Base-by-base conservation (phyloP, 2,329 filamentous ascomycete genomes). In the Aotearoamyces nothofagi region DNA sequence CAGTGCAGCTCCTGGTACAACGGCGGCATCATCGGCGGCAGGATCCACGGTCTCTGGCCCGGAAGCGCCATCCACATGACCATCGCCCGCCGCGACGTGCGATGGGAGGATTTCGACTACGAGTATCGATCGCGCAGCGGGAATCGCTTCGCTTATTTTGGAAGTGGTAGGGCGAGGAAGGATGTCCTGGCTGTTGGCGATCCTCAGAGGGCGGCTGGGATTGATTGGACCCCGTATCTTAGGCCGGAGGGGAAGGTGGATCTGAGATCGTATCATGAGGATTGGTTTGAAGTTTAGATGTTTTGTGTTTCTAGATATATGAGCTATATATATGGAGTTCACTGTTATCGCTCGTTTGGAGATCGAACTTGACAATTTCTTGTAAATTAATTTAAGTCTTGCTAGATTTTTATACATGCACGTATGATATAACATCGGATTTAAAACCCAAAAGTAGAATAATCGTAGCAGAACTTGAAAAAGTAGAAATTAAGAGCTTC, bases 1-100 rank as follows among this genome's bases (percentile, higher is more conserved):
- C 64, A 66, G 33, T 81, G 76, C 46, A 69, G 65, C 23, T 75
- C 69, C 0, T 81, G 76, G 77, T 78, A 77, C 37, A 80, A 80
- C 33, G 69, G 74, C 9, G 68, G 67, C 1, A 53, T 54, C 4
- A 63, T 71, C 0, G 74, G 73, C 0, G 63, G 59, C 0, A 54
- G 73, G 2, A 69, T 80, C 16, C 70, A 78, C 37, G 75, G 73
- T 0, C 42, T 78, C 3, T 82, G 74, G 65, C 77, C 76, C 0
- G 74, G 74, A 0, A 76, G 68, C 38, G 71, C 70, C 1, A 56
- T 64, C 0, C 69, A 76, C 36, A 52, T 69, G 17, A 70, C 69
- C 1, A 58, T 66, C 9, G 57, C 73, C 5, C 55, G 69, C 12
- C 52, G 44, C 9, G 58, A 63, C 16, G 63, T 63, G 2, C 46